These are phyloP conservation scores for Iris pallida DNA, from an alignment of 116 monocot species.

Conservation along the genomic window DNA sequence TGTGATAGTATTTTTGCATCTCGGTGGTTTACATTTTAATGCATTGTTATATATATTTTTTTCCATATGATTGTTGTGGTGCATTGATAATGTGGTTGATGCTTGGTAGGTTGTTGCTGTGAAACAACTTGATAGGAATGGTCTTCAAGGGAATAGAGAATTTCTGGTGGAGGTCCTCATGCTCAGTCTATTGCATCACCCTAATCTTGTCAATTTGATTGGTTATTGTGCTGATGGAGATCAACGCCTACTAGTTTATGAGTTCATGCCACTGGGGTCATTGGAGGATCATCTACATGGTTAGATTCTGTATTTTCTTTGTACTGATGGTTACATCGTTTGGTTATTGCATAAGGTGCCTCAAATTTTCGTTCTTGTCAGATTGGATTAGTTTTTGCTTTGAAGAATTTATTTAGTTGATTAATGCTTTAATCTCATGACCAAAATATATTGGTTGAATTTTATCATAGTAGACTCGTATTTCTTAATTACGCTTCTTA, in stretches of 20 bases:
- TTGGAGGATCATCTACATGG: slow-evolving; percentile 18
- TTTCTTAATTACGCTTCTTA: no score
- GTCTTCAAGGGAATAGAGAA: slow-evolving; percentile 78
- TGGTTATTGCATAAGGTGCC: no score
- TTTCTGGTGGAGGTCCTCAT: slow-evolving; percentile 80
- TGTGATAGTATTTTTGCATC: no score
- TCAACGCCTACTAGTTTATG: slow-evolving; percentile 18
- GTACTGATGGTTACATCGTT: no score
- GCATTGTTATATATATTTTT: neutral
- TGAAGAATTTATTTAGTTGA: no score
- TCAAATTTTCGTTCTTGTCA: no score
- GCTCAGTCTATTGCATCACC: slow-evolving; percentile 75
- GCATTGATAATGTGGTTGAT: neutral
- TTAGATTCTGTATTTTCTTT: slow-evolving; percentile 9
- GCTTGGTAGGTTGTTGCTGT: slow-evolving; percentile 55
- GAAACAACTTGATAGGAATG: slow-evolving; percentile 71
- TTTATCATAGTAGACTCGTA: no score
- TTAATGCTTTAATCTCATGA: no score
- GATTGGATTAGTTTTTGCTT: no score
- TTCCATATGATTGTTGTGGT: neutral
- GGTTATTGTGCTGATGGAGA: slow-evolving; percentile 34
- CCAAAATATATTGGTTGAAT: no score
- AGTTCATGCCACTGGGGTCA: slow-evolving; percentile 17
- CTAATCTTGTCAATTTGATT: slow-evolving; percentile 73
- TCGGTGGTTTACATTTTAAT: no score